phyloP scores from a whole-genome alignment of 306 rosid genomes.

The apple (Malus domestica) region DNA sequence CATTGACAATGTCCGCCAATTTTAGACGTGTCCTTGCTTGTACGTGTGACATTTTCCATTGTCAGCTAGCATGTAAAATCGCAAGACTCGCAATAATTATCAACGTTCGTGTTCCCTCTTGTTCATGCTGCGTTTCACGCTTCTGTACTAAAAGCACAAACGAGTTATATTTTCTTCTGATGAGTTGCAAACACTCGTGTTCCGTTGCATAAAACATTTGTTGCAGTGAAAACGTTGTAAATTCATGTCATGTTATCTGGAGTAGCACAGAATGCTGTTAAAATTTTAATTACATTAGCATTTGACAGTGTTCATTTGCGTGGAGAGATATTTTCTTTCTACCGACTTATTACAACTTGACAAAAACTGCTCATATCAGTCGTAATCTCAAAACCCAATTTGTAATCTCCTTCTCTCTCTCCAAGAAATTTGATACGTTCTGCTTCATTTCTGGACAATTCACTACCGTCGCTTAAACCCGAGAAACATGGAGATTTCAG shows the following conservation, averaged over 20 bases:
- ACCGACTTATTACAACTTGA: background rate
- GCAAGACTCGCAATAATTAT: slow-evolving; percentile 3
- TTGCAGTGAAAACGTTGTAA: background rate
- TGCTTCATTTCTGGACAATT: background rate
- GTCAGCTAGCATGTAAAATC: slow-evolving; percentile 24
- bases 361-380: background rate
- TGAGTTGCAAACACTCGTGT: background rate
- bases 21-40: background rate
- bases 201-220: background rate
- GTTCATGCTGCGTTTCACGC: slow-evolving; percentile 10
- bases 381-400: background rate
- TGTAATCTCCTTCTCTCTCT: background rate
- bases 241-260: background rate
- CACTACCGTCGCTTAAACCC: background rate
- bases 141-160: background rate
- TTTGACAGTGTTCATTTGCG: background rate
- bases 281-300: background rate
- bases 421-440: background rate
- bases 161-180: background rate
- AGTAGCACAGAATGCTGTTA: background rate
- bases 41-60: slow-evolving; percentile 13
- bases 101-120: slow-evolving; percentile 16
- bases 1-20: slow-evolving; percentile 27
- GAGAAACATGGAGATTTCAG: slow-evolving; percentile 17
- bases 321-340: background rate